Evolutionary conservation across 148 eudicot genomes (phyloP), one percentile per base, ranked within the genome.

Genomic region (Linanthus parryae): DNA sequence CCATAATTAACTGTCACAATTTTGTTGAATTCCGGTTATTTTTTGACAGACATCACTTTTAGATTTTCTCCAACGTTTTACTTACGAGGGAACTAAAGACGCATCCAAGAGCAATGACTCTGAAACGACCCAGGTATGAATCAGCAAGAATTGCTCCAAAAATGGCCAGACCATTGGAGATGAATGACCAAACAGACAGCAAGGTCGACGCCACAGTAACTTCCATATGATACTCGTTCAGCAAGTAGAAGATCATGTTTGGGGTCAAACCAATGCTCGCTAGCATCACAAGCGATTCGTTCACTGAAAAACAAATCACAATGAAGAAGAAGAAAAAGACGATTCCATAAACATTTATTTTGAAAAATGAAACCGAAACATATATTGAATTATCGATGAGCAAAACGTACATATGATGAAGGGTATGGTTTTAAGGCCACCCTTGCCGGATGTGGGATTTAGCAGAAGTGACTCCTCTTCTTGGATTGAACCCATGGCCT

Each of bases 111-210:
- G 44, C 52, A 15, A 70, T 70, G 15, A 63, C 65, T 7, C 16
- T 22, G 29, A 57, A 70, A 2, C 65, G 58, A 16, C 69, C 74
- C 41, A 58, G 27, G n/a, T 26, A 70, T 10, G 74, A 63, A 64
- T 70, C 74, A 2, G 74, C 60, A 41, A 59, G n/a, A 4, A 59
- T 17, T 21, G 74, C 74, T 17, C 74, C 74, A 31, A 70, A 1
- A 45, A 70, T 58, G 4, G 69, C 40, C 37, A 58, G 39, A 33
- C 61, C 28, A 28, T 41, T 58, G 1, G 65, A 58, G 16, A 58
- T 51, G 3, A 61, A 26, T 13, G 64, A 57, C 74, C 69, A 70
- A 4, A 63, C 19, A 19, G 44, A 63, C 5, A 64, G 1, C 39
- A 70, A 16, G 23, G 44, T 70, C 4, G 63, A 46, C 0, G 42